Conservation (phyloP, 78 protist genomes). For the Capsaspora owczarzaki region DNA sequence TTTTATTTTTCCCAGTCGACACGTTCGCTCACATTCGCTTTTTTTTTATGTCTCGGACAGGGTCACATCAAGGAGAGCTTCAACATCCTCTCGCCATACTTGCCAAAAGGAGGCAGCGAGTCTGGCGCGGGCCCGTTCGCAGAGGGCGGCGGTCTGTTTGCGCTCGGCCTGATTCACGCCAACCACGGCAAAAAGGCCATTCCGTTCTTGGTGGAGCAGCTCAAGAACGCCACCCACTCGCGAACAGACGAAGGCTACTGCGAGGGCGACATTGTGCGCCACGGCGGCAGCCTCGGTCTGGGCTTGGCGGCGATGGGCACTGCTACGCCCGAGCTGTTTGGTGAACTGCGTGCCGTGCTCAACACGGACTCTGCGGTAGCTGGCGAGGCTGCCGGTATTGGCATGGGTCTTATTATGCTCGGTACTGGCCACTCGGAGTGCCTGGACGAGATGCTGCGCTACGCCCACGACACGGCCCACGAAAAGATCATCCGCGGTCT, state of each 20-base stretch:
- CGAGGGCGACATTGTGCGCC: constrained; percentile 81
- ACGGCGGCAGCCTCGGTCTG: constrained; percentile 95
- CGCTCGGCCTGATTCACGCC: constrained; percentile 95
- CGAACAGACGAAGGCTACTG: too few species aligned
- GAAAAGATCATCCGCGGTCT: constrained; percentile 92
- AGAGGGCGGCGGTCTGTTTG: constrained; percentile 95
- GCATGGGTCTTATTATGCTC: constrained; percentile 90
- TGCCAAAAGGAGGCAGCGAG: constrained; percentile 42
- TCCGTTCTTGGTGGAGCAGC: constrained; percentile 40
- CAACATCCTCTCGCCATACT: constrained; percentile 60
- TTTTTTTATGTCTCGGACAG: constrained; percentile 24
- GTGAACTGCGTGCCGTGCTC: constrained; percentile 52
- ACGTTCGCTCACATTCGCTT: constrained; percentile 31
- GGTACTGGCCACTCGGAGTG: constrained; percentile 72
- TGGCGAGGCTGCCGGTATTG: constrained; percentile 95
- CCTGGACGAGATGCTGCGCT: constrained; percentile 73
- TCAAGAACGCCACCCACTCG: constrained; percentile 19
- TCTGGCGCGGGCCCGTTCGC: constrained; percentile 58
- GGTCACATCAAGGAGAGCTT: constrained; percentile 57
- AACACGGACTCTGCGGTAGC: constrained; percentile 80
- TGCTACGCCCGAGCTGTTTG: constrained; percentile 57
- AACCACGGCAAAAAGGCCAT: constrained; percentile 71
- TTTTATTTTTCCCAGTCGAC: constrained; percentile 33
- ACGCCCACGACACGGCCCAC: constrained; percentile 95
- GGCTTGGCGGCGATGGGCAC: constrained; percentile 90